Conservation (phyloP, 177 flowering plant species). For the Vitis hybrid region DNA sequence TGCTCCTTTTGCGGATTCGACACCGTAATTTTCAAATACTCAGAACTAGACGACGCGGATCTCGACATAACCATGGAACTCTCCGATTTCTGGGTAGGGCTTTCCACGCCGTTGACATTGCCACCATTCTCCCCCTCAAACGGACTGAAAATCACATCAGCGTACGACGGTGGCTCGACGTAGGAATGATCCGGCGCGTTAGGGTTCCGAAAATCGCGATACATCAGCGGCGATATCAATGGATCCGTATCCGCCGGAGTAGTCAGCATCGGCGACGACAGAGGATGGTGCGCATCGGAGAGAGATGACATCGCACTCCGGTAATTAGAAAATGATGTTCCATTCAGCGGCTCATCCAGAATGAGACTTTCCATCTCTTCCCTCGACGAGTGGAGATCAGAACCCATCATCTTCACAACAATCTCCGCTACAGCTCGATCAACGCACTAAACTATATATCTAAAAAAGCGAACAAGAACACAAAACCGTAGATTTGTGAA, state of each 20-base stretch:
- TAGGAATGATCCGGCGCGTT: conserved; percentile 35
- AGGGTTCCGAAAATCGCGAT: conserved; percentile 29
- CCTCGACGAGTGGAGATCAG: conserved; percentile 48
- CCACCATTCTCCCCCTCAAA: conserved; percentile 26
- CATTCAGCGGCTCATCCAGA: conserved; percentile 40
- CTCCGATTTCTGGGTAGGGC: conserved; percentile 21
- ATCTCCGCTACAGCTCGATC: neutral
- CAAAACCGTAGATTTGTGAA: neutral
- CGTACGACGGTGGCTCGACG: conserved; percentile 65
- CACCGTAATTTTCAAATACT: conserved; percentile 62
- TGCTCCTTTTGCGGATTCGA: conserved; percentile 83
- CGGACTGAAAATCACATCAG: conserved; percentile 62
- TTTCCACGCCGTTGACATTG: conserved; percentile 29
- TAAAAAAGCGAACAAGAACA: too few relatives aligned
- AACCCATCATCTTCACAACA: conserved; percentile 52
- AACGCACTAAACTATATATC: too few relatives aligned
- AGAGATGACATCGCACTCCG: conserved; percentile 44
- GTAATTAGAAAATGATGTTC: conserved; percentile 24
- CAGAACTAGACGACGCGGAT: conserved; percentile 39
- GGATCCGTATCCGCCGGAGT: conserved; percentile 36
- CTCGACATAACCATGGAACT: conserved; percentile 18
- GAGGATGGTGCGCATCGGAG: conserved; percentile 38
- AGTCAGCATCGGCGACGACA: conserved; percentile 20
- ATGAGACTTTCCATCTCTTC: conserved; percentile 65
- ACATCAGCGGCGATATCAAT: conserved; percentile 26